phyloP scores from a whole-genome alignment of 2,329 filamentous ascomycete genomes.

The Ceratocystis papillata region DNA sequence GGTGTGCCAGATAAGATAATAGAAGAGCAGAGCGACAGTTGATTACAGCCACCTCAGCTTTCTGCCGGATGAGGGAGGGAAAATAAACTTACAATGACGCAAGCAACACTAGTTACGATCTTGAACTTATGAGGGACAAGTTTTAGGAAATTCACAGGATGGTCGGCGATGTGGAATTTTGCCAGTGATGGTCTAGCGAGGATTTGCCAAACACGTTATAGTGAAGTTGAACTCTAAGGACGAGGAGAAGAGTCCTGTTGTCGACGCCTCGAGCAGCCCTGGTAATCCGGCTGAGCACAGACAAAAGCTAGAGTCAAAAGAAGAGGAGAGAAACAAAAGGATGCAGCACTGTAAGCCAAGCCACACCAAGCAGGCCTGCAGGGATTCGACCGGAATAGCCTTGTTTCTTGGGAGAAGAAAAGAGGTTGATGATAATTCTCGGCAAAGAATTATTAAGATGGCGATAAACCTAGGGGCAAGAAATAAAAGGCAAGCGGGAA shows the following conservation, averaged over 20 bases:
- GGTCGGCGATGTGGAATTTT: no score
- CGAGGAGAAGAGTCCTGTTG: neutral
- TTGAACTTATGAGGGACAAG: neutral
- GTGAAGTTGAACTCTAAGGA: neutral
- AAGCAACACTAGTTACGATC: neutral
- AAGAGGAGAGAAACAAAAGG: conserved; percentile 2
- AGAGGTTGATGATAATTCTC: neutral
- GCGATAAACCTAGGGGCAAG: neutral
- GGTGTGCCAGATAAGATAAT: neutral
- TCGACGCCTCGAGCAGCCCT: neutral
- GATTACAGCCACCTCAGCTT: neutral
- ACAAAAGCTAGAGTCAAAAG: neutral
- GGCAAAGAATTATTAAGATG: neutral
- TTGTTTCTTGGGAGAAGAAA: neutral
- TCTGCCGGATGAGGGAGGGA: neutral
- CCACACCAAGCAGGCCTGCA: neutral
- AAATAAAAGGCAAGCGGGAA: neutral
- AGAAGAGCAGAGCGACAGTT: neutral
- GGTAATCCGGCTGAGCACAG: neutral
- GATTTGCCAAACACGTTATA: neutral
- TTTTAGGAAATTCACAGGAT: no score
- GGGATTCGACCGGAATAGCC: neutral
- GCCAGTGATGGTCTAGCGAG: no score
- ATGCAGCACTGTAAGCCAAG: neutral
- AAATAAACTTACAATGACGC: neutral